A percentile compares a stretch with the other conserved stretches of the same genome.
phyloP scores from a whole-genome alignment of 345 rosid genomes.

The Jatropha curcas region DNA sequence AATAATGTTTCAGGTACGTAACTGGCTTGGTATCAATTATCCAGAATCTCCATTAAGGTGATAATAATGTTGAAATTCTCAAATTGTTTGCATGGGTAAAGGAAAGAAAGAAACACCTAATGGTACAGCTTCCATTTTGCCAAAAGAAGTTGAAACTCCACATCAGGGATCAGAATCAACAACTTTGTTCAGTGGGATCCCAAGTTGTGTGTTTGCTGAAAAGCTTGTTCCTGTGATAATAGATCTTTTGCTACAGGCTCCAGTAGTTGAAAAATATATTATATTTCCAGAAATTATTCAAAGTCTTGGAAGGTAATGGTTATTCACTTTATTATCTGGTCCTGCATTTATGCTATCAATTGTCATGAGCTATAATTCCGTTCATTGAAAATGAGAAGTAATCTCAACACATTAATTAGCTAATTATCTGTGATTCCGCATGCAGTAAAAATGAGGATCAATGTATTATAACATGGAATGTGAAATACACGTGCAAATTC shows the following conservation, averaged over 20 bases:
- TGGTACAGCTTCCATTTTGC: constrained; percentile 41
- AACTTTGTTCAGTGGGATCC: constrained; percentile 34
- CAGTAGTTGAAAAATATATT: constrained; percentile 64
- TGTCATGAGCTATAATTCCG: neutral
- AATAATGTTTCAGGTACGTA: constrained; percentile 42
- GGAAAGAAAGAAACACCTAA: constrained; percentile 36
- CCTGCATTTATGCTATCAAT: neutral
- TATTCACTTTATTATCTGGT: constrained; percentile 15
- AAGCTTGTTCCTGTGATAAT: constrained; percentile 76
- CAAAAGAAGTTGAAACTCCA: constrained; percentile 38
- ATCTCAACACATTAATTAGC: neutral
- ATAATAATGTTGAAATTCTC: constrained; percentile 23
- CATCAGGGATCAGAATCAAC: constrained; percentile 32
- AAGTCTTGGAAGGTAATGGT: constrained; percentile 71
- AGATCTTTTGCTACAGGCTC: constrained; percentile 71
- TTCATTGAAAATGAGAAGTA: too few relatives aligned
- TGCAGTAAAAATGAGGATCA: neutral
- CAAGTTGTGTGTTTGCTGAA: constrained; percentile 65
- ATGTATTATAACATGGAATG: neutral
- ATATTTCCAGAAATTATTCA: constrained; percentile 80
- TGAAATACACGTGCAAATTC: neutral
- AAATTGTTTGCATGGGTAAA: constrained; percentile 33
- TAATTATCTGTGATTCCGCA: neutral
- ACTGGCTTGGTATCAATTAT: constrained; percentile 11
- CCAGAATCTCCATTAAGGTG: constrained; percentile 14